Conservation (phyloP, 2,329 filamentous ascomycete genomes). For the Aureobasidium sp. region DNA sequence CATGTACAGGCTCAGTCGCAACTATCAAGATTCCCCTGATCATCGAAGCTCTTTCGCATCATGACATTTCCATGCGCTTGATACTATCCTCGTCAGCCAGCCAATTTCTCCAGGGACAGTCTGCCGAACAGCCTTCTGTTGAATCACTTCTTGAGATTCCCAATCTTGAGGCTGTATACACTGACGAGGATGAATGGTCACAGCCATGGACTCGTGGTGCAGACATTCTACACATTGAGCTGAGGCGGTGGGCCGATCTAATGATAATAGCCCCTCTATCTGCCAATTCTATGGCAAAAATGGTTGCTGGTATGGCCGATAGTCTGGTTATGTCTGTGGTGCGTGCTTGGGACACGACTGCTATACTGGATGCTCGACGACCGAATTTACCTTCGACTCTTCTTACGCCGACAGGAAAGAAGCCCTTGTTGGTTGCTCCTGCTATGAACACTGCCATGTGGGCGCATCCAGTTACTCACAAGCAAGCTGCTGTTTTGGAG, state of each 20-base stretch:
- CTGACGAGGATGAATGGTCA: slow-evolving; percentile 79
- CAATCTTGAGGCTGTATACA: slow-evolving; percentile 73
- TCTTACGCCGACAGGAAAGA: slow-evolving; percentile 35
- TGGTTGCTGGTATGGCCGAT: slow-evolving; percentile 69
- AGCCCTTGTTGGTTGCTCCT: slow-evolving; percentile 66
- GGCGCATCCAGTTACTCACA: slow-evolving; percentile 70
- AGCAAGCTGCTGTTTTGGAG: slow-evolving; percentile 60
- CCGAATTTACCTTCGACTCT: slow-evolving; percentile 19
- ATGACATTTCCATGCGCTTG: slow-evolving; percentile 69
- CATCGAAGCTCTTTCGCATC: slow-evolving; percentile 45
- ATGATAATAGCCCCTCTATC: slow-evolving; percentile 73
- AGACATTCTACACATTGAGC: slow-evolving; percentile 83
- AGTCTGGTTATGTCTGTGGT: slow-evolving; percentile 65
- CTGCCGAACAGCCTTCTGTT: slow-evolving; percentile 65
- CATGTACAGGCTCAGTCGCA: slow-evolving; percentile 68
- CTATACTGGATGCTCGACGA: slow-evolving; percentile 42
- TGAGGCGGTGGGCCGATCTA: slow-evolving; percentile 73
- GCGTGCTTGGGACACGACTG: slow-evolving; percentile 79
- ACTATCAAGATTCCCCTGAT: slow-evolving; percentile 64
- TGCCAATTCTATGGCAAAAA: slow-evolving; percentile 80
- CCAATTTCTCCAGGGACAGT: slow-evolving; percentile 69
- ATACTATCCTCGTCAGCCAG: slow-evolving; percentile 67
- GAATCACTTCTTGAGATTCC: slow-evolving; percentile 50
- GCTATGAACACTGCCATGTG: slow-evolving; percentile 93
- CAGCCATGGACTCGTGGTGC: slow-evolving; percentile 68